Evolutionary conservation across 2,329 filamentous ascomycete genomes (phyloP), one percentile per base, ranked within the genome.

Genomic region (Calonectria honghensis): DNA sequence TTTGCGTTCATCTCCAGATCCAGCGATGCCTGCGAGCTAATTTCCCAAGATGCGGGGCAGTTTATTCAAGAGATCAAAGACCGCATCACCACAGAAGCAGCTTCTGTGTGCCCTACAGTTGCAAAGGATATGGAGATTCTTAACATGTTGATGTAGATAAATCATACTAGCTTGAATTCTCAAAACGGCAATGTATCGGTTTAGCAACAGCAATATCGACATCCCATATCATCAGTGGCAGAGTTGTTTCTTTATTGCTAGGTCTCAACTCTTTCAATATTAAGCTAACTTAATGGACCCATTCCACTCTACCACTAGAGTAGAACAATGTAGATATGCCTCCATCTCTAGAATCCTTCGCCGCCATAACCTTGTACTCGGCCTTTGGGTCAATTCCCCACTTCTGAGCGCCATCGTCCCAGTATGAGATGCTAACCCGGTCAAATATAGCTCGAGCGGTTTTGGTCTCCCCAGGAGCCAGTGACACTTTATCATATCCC

Each of bases 391-490:
- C 76, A 48, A 75, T 69, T 13, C 75, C 66, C 76, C 76, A 78
- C 37, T 74, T 73, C 4, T 74, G 13, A 5, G 76, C 57, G 11
- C 45, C 59, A 31, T 78, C 73, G 35, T 77, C 71, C 73, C 73
- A 77, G 32, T 78, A 78, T 3, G 76, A 78, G 11, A 77, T 31
- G 24, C 76, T 77, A 1, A 77, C 73, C 18, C 63, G 67, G 32
- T 77, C 75, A 14, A 78, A 69, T 10, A 37, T 63, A 6, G 69
- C 61, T 5, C 71, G 73, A 4, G 75, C 75, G 16, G 68, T 73
- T 3, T 61, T 65, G 2, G 76, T 78, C 68, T 76, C 57, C 6
- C 75, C 75, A 1, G 20, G 29, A 5, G 27, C 52, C 0, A 74
- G 73, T 3, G 54, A 54, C 2, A 77, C 73, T 51, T 77, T 78